Evolutionary conservation across 1,284 basidiomycete genomes (phyloP).

Genomic region (Ganoderma multipileum): DNA sequence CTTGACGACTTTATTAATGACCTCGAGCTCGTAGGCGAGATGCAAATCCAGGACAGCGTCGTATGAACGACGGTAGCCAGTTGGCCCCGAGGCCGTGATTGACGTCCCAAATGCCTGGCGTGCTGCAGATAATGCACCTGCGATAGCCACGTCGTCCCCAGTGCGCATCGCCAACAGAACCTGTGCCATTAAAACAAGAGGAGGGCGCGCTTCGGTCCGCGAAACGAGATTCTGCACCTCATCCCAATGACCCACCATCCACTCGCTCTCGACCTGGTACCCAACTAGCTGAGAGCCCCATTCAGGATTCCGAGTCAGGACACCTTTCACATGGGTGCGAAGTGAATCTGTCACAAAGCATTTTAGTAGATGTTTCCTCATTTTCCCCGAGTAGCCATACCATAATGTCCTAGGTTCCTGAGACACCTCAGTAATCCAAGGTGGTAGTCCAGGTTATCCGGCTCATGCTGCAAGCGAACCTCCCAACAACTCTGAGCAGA

Average conservation of each 20-base stretch:
- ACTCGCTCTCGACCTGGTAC: conserved; percentile 93
- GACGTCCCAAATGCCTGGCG: conserved; percentile 82
- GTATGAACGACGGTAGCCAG: conserved; percentile 88
- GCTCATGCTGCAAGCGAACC: conserved; percentile 90
- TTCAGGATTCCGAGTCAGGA: conserved; percentile 85
- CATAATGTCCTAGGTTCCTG: conserved; percentile 96
- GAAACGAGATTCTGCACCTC: conserved; percentile 73
- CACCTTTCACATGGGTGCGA: conserved; percentile 93
- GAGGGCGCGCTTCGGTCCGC: conserved; percentile 53
- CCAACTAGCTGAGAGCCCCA: conserved; percentile 85
- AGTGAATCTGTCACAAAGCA: conserved; percentile 75
- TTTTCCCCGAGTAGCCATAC: conserved; percentile 53
- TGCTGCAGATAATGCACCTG: conserved; percentile 66
- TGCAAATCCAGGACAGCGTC: conserved; percentile 90
- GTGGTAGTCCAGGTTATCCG: conserved; percentile 90
- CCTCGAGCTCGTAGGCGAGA: conserved; percentile 86
- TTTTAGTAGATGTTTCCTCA: neutral
- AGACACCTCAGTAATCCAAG: conserved; percentile 92
- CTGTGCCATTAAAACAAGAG: conserved; percentile 82
- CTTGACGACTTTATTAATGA: conserved; percentile 63
- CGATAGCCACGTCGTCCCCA: conserved; percentile 53
- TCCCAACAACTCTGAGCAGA: conserved; percentile 99
- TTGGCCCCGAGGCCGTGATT: conserved; percentile 81
- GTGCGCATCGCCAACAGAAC: conserved; percentile 84
- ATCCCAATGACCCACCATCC: conserved; percentile 95